phyloP scores from a whole-genome alignment of 495 filamentous ascomycete species.

The Penicillium salamii region DNA sequence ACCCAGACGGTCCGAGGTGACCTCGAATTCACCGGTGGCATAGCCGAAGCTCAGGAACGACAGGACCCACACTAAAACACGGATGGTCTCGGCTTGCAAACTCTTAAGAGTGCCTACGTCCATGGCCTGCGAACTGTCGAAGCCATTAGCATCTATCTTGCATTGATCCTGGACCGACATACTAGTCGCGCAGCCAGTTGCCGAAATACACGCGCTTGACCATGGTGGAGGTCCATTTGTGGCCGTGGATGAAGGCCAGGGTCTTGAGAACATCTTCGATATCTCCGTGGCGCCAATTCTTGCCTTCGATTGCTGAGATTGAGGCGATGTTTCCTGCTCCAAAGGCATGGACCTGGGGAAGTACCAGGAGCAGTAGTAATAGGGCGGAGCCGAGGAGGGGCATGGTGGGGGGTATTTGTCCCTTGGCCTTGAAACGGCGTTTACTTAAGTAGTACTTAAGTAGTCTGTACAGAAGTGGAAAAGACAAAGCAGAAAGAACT shows the following conservation, averaged over 20 bases:
- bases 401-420: slow-evolving; percentile 33
- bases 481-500: too few species aligned
- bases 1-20: slow-evolving; percentile 85
- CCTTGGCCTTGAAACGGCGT: too few species aligned
- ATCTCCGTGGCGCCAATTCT: slow-evolving; percentile 97
- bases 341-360: slow-evolving; percentile 64
- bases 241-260: slow-evolving; percentile 79
- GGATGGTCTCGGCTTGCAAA: slow-evolving; percentile 85
- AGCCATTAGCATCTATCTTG: slow-evolving; percentile 10
- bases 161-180: slow-evolving; percentile 8
- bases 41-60: slow-evolving; percentile 93
- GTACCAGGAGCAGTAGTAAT: slow-evolving; percentile 55
- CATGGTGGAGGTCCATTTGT: slow-evolving; percentile 93
- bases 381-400: slow-evolving; percentile 32
- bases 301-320: slow-evolving; percentile 88
- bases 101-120: slow-evolving; percentile 89
- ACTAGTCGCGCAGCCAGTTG: slow-evolving; percentile 51
- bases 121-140: slow-evolving; percentile 74
- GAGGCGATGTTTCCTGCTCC: slow-evolving; percentile 93
- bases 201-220: slow-evolving; percentile 92
- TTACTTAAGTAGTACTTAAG: too few species aligned
- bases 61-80: slow-evolving; percentile 86
- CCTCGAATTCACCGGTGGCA: slow-evolving; percentile 95
- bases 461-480: too few species aligned
- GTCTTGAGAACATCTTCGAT: slow-evolving; percentile 93